phyloP scores from a whole-genome alignment of 495 filamentous ascomycete genomes.

The Lophium mytilinum region DNA sequence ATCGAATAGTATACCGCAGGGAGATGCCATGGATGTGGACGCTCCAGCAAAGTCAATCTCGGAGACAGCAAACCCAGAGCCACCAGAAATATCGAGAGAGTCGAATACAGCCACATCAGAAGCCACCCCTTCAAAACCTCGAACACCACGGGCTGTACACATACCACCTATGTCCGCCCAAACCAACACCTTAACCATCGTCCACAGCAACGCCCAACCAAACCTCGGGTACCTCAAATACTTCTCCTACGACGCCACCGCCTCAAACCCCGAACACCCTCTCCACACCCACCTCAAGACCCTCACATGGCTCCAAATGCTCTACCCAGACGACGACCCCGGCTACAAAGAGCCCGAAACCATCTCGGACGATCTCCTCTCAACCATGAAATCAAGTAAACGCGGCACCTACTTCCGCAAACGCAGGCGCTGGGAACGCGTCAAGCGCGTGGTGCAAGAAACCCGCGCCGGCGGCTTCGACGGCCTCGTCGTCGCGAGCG shows the following conservation, averaged over 20 bases:
- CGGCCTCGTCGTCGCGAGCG: constrained; percentile 69
- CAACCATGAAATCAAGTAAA: constrained; percentile 64
- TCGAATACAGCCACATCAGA: background rate
- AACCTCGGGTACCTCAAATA: constrained; percentile 81
- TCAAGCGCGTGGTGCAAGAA: constrained; percentile 58
- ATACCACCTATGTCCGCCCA: constrained; percentile 43
- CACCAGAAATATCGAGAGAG: background rate
- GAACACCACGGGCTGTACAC: constrained; percentile 6
- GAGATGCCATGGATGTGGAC: too few species aligned
- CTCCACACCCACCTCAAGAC: constrained; percentile 72
- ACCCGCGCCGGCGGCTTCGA: constrained; percentile 70
- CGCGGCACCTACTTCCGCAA: constrained; percentile 78
- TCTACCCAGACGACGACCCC: constrained; percentile 62
- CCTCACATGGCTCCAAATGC: constrained; percentile 82
- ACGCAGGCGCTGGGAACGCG: constrained; percentile 66
- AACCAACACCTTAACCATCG: constrained; percentile 76
- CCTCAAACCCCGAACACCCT: constrained; percentile 64
- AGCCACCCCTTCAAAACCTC: background rate
- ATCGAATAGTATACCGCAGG: too few species aligned
- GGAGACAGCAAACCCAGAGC: background rate
- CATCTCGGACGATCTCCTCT: constrained; percentile 47
- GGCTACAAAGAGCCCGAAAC: constrained; percentile 56
- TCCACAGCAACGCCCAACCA: constrained; percentile 84
- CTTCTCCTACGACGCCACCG: constrained; percentile 68
- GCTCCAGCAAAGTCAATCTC: background rate